Evolutionary conservation across 208 protist species (phyloP).

Genomic region (Acanthamoeba castellanii): DNA sequence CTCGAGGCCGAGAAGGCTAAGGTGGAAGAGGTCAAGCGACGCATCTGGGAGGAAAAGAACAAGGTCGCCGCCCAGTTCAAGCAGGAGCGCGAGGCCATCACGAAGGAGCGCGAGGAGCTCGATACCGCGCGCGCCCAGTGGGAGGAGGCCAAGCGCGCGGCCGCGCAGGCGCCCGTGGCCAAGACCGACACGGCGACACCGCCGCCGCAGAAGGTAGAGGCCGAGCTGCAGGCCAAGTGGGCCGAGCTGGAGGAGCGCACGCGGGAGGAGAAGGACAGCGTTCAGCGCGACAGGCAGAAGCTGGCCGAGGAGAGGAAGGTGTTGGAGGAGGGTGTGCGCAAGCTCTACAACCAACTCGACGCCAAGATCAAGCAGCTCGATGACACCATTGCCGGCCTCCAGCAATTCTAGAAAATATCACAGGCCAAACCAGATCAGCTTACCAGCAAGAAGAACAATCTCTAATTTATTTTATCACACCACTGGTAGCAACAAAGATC

Average conservation of each 20-base stretch:
- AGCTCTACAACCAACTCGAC: constrained; percentile 22
- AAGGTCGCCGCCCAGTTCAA: constrained; percentile 43
- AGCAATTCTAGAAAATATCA: background rate
- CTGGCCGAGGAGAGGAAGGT: background rate
- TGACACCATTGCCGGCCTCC: background rate
- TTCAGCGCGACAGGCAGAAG: background rate
- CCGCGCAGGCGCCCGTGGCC: background rate
- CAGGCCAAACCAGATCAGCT: too few species aligned
- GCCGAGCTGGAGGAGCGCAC: background rate
- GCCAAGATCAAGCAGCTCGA: constrained; percentile 39
- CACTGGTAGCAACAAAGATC: too few species aligned
- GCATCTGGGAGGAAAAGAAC: constrained; percentile 64
- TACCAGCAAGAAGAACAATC: too few species aligned
- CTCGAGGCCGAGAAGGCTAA: constrained; percentile 33
- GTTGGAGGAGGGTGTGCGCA: constrained; percentile 12
- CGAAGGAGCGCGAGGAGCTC: background rate
- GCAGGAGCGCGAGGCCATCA: constrained; percentile 28
- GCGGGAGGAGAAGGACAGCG: background rate
- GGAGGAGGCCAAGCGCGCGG: background rate
- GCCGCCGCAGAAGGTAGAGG: background rate
- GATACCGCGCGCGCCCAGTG: background rate
- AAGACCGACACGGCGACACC: too few species aligned
- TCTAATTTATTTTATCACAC: too few species aligned
- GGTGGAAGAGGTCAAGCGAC: constrained; percentile 29
- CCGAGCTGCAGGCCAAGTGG: background rate